Base-by-base conservation (phyloP, 2,329 filamentous ascomycete species). In the Shiraia sp. region DNA sequence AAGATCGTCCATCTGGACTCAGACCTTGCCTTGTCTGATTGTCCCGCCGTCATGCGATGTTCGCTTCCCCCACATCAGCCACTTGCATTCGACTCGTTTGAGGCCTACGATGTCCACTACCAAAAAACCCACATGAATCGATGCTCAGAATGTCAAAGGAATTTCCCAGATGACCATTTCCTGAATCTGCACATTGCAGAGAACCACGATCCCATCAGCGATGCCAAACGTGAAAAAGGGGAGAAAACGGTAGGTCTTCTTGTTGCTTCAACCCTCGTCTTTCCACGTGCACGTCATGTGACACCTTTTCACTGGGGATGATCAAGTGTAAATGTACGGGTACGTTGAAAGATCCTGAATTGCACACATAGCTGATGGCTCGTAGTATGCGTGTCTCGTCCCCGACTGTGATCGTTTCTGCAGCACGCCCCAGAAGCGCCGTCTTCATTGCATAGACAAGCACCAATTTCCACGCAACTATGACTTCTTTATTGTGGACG, bases 21-120 rank as follows among this genome's bases (percentile, higher is more conserved):
- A 16, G 43, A 57, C 13, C 49, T 51, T 14, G 51, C 51, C 31
- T 28, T 57, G 32, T 66, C 50, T 34, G 47, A 49, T 29, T 41
- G 57, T 10, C 45, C 70, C 31, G 61, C 73, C 45, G 72, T 79
- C 43, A 95, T 96, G 81, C 82, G 77, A 70, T 97, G 92, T 73
- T 82, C 81, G 14, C 76, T 97, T 15, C 89, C 91, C 38, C 88
- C 89, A 32, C 91, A 96, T 70, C 78, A 86, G 40, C 76, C 82
- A 2, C 62, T 93, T 40, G 75, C 77, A 4, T 97, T 99, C 69
- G 65, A 74, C 16, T 83, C 84, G 0, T 90, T 90, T 62, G 79
- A 83, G 44, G 88, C 90, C 12, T 96, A 95, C 70, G 90, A 96
- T 65, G 73, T 85, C 7, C 93, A 99, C 68, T 96, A 96, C 72